Percentiles rank a stretch among this genome's conserved stretches.
Conservation (phyloP, 352 stramenopile species). For the Phytophthora multivora region DNA sequence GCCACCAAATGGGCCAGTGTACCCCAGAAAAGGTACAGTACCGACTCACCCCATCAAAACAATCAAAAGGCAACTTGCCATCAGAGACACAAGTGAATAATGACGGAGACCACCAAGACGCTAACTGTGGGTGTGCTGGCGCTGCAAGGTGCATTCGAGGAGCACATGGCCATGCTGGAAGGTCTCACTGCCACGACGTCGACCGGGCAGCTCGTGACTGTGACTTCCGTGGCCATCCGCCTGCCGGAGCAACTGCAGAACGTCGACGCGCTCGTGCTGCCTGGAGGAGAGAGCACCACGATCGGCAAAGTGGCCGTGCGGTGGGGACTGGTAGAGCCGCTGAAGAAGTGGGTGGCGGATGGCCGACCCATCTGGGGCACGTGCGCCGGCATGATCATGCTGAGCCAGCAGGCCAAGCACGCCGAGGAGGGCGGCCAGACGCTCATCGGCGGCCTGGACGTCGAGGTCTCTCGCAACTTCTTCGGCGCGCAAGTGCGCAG, state of each 20-base stretch:
- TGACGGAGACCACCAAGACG: constrained; percentile 22
- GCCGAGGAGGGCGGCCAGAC: constrained; percentile 92
- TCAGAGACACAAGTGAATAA: constrained; percentile 1
- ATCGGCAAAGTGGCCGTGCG: constrained; percentile 93
- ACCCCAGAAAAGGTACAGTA: neutral
- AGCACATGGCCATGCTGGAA: constrained; percentile 90
- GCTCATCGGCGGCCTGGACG: constrained; percentile 95
- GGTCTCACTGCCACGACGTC: constrained; percentile 34
- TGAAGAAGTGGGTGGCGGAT: constrained; percentile 79
- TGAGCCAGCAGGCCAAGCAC: constrained; percentile 82
- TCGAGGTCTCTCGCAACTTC: constrained; percentile 97
- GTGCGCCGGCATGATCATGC: constrained; percentile 97
- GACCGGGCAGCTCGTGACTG: constrained; percentile 35
- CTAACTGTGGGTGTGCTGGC: constrained; percentile 86
- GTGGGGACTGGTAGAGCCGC: constrained; percentile 76
- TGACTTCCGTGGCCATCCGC: constrained; percentile 75
- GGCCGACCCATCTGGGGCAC: constrained; percentile 94
- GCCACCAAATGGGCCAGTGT: constrained; percentile 12
- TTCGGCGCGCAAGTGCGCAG: constrained; percentile 94
- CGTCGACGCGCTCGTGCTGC: constrained; percentile 93
- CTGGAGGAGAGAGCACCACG: constrained; percentile 95
- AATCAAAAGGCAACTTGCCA: constrained; percentile 8
- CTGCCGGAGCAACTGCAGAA: constrained; percentile 77
- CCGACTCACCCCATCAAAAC: neutral
- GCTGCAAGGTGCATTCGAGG: constrained; percentile 91